phyloP scores from a whole-genome alignment of 176 grass and related monocot species.

The Elaeis guineensis region DNA sequence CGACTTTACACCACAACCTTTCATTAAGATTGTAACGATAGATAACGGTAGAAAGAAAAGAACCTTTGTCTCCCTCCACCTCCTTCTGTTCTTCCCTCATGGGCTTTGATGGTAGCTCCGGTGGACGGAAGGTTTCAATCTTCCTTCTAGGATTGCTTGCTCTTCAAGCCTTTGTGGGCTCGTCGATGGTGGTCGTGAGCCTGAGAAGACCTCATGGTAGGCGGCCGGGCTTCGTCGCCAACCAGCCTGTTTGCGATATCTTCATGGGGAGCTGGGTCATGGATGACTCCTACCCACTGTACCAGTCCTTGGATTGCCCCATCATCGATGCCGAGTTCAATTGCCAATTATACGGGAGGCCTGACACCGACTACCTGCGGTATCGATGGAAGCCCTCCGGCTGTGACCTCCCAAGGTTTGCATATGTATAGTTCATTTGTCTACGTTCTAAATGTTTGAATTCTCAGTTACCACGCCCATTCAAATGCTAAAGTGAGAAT shows the following conservation, averaged over 20 bases:
- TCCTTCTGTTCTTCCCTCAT: neutral
- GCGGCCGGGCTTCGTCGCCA: neutral
- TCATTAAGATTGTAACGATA: neutral
- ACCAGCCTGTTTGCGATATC: conserved; percentile 41
- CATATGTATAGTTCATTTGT: neutral
- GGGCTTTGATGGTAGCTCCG: neutral
- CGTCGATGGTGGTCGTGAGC: neutral
- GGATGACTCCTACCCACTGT: conserved; percentile 42
- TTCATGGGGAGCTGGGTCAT: conserved; percentile 71
- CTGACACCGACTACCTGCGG: conserved; percentile 71
- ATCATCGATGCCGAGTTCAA: conserved; percentile 81
- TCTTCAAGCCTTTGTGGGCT: neutral
- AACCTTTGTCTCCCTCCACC: neutral
- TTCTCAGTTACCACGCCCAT: no score
- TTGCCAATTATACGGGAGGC: conserved; percentile 79
- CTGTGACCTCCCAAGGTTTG: conserved; percentile 66
- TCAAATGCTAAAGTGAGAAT: no score
- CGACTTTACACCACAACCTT: neutral
- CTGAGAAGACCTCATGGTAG: neutral
- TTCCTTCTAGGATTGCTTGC: neutral
- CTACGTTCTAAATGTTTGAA: no score
- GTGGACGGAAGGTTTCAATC: neutral
- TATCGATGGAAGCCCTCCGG: conserved; percentile 59
- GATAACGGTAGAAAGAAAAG: neutral
- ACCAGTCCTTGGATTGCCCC: conserved; percentile 61